Evolutionary conservation across 1,284 basidiomycete species (phyloP), one percentile per base, ranked within the genome.

Genomic region (Singerocomus rubriflavus): DNA sequence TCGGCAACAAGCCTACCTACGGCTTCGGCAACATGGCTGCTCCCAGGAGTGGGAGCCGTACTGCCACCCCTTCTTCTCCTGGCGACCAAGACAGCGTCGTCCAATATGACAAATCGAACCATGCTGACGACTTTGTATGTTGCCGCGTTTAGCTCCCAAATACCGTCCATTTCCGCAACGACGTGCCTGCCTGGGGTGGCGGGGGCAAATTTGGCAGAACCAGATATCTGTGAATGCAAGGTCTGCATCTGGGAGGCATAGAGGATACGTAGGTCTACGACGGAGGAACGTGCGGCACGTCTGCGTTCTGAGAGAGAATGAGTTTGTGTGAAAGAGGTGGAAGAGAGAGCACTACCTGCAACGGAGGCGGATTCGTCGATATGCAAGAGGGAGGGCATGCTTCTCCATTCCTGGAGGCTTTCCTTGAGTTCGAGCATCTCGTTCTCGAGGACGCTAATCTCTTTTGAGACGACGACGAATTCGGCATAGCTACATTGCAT

Each of bases 341-440:
- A 37, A 21, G 46, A 35, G 31, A 63, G 63, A 10, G 39, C 69
- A 71, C 6, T 69, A 79, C 64, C 78, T 67, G 65, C 77, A 30
- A 70, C 76, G 10, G 80, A 79, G 39, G 80, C 79, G 2, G 82
- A 81, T 59, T 92, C 90, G 49, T 91, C 91, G 51, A 96, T 88
- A 56, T 94, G 91, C 36, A 98, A 78, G 12, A 93, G 78, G n/a
- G 91, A 91, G 0, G 94, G 94, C 77, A 97, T 92, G 44, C 83
- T 84, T 68, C 93, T 94, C 89, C 95, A 99, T 64, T 99, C 97
- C 13, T 87, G 86, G 2, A 99, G 76, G 4, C 91, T 81, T 53
- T 96, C 92, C 67, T 98, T 98, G 66, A 99, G 83, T 65, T 98
- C 95, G 33, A 98, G 80, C 90, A 98, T 93, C 67, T 98, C 95